Evolutionary conservation across 2,329 filamentous ascomycete species (phyloP), one percentile per base, ranked within the genome.

Genomic region (Penicillium fuscoglaucum): DNA sequence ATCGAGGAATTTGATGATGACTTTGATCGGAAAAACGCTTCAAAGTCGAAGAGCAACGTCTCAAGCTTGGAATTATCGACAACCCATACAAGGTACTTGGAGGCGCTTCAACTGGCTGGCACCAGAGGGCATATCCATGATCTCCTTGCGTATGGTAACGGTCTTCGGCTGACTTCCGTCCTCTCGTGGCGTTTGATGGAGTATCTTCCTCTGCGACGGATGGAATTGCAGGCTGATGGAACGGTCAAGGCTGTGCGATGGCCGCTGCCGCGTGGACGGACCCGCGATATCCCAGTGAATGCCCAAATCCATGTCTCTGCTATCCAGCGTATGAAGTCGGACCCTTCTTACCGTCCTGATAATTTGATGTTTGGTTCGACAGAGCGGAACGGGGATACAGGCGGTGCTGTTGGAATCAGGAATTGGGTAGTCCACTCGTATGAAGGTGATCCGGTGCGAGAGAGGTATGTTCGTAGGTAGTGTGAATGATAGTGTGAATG

Each of bases 171-270:
- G 33, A 57, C 75, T 4, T 80, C 84, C 0, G 86, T 89, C 1
- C 63, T 86, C 0, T 81, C 80, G 1, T 91, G 89, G 89, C 87
- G 85, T 47, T 68, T 89, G 17, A 88, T 91, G 88, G 89, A 92
- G 68, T 90, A 87, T 67, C 76, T 91, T 19, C 89, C 89, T 0
- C 90, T 92, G 74, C 82, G 87, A 1, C 79, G 89, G 35, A 90
- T 92, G 87, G 89, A 91, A 62, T 76, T 91, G 4, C 83, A 84
- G 60, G 56, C 78, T 0, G 62, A 69, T 48, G 66, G 65, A 46
- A 58, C 57, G 4, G 92, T 90, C 90, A 86, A 84, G 72, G 85
- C 87, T 0, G 91, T 92, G 62, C 79, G 84, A 6, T 91, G 88
- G 87, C 90, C 90, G 0, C 76, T 91, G 3, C 89, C 89, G 0